A percentile compares a stretch with the other conserved stretches of the same genome.
phyloP scores from a whole-genome alignment of 1,284 basidiomycete genomes.

The Marasmius oreades region DNA sequence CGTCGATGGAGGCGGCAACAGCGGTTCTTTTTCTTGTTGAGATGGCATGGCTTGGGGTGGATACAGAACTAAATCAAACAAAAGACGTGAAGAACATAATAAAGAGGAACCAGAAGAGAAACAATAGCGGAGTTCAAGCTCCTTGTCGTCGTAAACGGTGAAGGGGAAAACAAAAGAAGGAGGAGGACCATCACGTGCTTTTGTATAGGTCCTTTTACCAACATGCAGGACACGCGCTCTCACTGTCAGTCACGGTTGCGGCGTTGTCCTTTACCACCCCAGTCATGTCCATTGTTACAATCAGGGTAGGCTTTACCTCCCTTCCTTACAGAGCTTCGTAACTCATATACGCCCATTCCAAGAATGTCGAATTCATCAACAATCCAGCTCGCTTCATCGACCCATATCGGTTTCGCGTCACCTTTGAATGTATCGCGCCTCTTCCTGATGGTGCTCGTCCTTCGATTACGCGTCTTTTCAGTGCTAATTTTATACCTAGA shows the following conservation, averaged over 20 bases:
- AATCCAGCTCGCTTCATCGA: conserved; percentile 92
- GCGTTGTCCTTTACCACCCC: not conserved
- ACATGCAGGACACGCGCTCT: too few species aligned
- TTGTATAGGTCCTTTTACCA: too few species aligned
- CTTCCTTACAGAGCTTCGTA: not conserved
- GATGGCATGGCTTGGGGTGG: not conserved
- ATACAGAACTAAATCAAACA: not conserved
- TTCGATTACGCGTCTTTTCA: not conserved
- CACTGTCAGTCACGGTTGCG: too few species aligned
- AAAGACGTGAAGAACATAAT: too few species aligned
- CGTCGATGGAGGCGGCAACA: not conserved
- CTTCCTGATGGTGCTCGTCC: conserved; percentile 75
- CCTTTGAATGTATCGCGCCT: conserved; percentile 95
- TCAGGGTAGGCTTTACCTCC: conserved; percentile 41
- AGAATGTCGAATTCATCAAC: conserved; percentile 88
- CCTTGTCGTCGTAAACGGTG: too few species aligned
- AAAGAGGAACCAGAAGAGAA: too few species aligned
- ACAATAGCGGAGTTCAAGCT: too few species aligned
- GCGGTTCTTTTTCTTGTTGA: not conserved
- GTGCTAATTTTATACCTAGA: conserved; percentile 46
- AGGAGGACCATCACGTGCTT: too few species aligned
- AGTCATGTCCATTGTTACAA: conserved; percentile 69
- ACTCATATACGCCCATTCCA: not conserved
- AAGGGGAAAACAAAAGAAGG: too few species aligned
- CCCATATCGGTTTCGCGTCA: conserved; percentile 92